Base-by-base conservation (phyloP, 1,284 basidiomycete genomes). In the Ceratobasidium papillatum region DNA sequence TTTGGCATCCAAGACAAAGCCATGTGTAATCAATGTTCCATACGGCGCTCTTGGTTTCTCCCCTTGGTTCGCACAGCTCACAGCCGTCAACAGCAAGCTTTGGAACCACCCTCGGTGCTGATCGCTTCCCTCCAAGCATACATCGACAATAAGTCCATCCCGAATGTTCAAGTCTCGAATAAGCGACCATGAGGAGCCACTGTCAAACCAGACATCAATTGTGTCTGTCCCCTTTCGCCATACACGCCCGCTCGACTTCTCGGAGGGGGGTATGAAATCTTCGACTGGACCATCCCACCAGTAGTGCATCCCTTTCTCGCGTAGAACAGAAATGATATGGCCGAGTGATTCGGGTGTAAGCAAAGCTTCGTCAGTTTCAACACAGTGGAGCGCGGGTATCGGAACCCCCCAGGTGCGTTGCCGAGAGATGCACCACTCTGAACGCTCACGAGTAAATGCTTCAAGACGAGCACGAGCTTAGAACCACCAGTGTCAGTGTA, bases 21-120 rank as follows among this genome's bases (percentile, higher is more conserved):
- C 98, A 81, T 99, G 98, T 0, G 98, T 99, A 76, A 99, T 91
- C 56, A 99, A 84, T 12, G 90, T 87, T 45, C 86, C 86, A 81
- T 96, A 99, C 1, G 96, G 96, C n/a, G 77, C 68, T n/a, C 77
- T 79, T 52, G 79, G 80, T 75, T 76, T 78, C 9, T 77, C 77
- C 8, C 80, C 81, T 0, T 81, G 80, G 3, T 80, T 77, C 5
- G 84, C 82, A 27, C 86, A 82, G 5, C 91, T 90, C 4, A 98
- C 84, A 3, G 91, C 89, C 0, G 97, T 99, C 62, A 99, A 84
- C 27, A 99, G 84, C 76, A 95, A 93, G 71, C 95, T 97, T 82
- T 99, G 98, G 86, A 99, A 99, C 98, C 98, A 99, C 17, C 98
- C 98, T 9, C 98, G 91, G 82, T 99, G 97, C 82, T 99, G 98